Evolutionary conservation across 1,139 yeast genomes (phyloP), one percentile per base, ranked within the genome.

Genomic region (Wickerhamomyces sp.): DNA sequence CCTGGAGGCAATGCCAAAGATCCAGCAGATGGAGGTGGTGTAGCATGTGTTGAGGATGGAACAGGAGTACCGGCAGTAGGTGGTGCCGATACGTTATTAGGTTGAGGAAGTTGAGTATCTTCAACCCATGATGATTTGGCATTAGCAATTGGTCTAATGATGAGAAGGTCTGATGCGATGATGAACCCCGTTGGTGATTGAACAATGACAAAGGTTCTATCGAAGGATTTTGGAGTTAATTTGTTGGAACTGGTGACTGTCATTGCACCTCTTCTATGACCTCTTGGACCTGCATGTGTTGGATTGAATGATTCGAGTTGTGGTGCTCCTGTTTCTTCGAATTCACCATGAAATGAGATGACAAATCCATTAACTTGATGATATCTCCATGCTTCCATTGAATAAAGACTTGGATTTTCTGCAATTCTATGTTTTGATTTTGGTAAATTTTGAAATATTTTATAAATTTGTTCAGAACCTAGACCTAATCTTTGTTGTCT

Each of bases 321-420:
- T 10, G 83, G 86, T 33, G 65, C 68, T 6, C 62, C 78, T 31
- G 59, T 57, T 58, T 91, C 97, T 35, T 75, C 78, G 55, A 77
- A 89, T 37, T 75, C 78, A 3, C 99, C 99, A 60, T 91, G 98
- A 16, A 89, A 62, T 2, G 78, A 68, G 26, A 89, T 73, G 54
- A 83, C 67, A 46, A 91, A 76, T 7, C 95, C 96, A 36, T 78
- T 74, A 28, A 88, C 73, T 33, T 75, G 79, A 6, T 87, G 78
- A 42, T 68, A 75, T 20, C 85, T 70, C 68, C 84, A 80, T 2
- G 86, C 72, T 54, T 93, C 96, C 62, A 89, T 74, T 29, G 94
- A 73, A 53, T 80, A 89, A 33, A 72, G 61, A 11, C 70, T 67
- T 2, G 95, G 89, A 35, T 72, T 67, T 17, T 72, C 66, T 35